A percentile compares a stretch with the other conserved stretches of the same genome.
Conservation (phyloP, 805 yeast species). For the Maudiozyma saulgeensis region DNA sequence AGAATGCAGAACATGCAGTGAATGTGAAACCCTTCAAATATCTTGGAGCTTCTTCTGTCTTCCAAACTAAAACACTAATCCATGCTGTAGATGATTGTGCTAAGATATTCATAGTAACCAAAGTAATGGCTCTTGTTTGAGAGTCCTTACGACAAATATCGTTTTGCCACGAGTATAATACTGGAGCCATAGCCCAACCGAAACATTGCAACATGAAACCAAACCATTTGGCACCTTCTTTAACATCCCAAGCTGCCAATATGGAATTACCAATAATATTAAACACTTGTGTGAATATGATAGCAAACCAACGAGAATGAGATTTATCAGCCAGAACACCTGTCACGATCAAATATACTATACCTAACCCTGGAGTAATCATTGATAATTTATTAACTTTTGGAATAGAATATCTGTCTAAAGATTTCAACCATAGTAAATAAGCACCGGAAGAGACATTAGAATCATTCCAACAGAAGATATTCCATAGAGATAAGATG, state of each 20-base stretch:
- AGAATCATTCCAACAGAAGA: constrained; percentile 49
- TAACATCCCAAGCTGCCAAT: constrained; percentile 47
- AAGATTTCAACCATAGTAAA: constrained; percentile 49
- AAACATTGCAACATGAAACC: constrained; percentile 48
- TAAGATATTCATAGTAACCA: constrained; percentile 42
- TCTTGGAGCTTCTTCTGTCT: constrained; percentile 46
- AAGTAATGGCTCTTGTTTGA: constrained; percentile 41
- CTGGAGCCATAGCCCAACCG: constrained; percentile 55
- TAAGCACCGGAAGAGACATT: constrained; percentile 45
- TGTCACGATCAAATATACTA: constrained; percentile 27
- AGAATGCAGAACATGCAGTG: constrained; percentile 30
- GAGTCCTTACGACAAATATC: constrained; percentile 48
- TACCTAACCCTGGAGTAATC: constrained; percentile 47
- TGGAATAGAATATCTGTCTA: constrained; percentile 34
- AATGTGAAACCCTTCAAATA: constrained; percentile 45
- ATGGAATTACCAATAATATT: constrained; percentile 44
- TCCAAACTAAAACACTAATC: constrained; percentile 37
- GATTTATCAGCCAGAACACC: constrained; percentile 39
- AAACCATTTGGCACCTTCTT: constrained; percentile 49
- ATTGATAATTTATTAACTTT: constrained; percentile 41
- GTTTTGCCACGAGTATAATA: constrained; percentile 48
- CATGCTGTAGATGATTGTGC: constrained; percentile 49
- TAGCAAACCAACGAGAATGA: constrained; percentile 46
- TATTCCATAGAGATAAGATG: constrained; percentile 41
- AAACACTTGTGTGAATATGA: constrained; percentile 41